Base-by-base conservation (phyloP, 129 eudicot genomes). In the Oenanthe sinensis region DNA sequence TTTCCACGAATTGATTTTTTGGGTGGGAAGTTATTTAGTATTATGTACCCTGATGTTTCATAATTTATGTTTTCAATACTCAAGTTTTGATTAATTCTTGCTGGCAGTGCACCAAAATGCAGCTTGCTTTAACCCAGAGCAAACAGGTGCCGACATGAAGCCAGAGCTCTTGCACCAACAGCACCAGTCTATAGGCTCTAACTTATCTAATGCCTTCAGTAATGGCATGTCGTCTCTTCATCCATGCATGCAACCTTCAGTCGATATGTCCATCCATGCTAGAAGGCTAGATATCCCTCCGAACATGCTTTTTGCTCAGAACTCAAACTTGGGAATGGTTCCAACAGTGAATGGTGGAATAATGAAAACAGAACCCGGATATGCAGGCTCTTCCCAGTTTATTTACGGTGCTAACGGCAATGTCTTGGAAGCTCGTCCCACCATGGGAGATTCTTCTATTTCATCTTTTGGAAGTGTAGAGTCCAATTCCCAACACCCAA, bases 251-350 rank as follows among this genome's bases (percentile, higher is more conserved):
- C 97, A 87, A 82, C 71, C 80, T 75, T 76, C 83, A 49, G 83
- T 71, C 70, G 88, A 88, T 86, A 74, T 85, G 88, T 60, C 86
- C 28, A 44, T 60, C 55, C 88, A 81, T 50, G 50, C 83, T 48
- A 78, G 88, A 84, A 82, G 88, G 77, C 70, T 81, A 78, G 88
- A 84, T 62, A 84, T 78, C 40, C 40, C 90, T 74, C 78, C 82
- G 22, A 85, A 82, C 85, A 81, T 85, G 84, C 83, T 83, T 70
- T 75, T 88, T 80, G 83, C 75, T 76, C 97, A 88, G 78, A 83
- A 83, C 80, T 85, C 98, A 71, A 91, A 85, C 77, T 55, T 86
- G 81, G 88, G 91, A 79, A 71, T 91, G 81, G 74, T 91, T 77
- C 92, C 88, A 77, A 89, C 90, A 48, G 76, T 88, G 84, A 85